phyloP scores from a whole-genome alignment of 2,329 filamentous ascomycete species.

The Epichloe hybrida region DNA sequence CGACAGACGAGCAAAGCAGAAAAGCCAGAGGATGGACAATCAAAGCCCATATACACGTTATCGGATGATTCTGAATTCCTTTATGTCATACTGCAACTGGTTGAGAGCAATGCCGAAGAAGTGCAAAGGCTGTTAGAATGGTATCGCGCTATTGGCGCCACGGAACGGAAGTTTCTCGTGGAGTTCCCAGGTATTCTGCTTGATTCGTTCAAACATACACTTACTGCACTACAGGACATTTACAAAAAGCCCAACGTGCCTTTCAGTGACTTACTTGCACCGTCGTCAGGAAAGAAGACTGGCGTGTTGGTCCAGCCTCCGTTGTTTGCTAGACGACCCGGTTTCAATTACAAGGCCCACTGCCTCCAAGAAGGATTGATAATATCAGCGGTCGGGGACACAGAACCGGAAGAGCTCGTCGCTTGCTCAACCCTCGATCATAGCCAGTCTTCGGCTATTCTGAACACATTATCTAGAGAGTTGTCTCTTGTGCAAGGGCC shows the following conservation, averaged over 20 bases:
- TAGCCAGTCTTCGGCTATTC: conserved; percentile 36
- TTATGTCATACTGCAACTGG: conserved; percentile 19
- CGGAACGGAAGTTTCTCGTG: conserved; percentile 26
- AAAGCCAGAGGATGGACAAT: conserved; percentile 1
- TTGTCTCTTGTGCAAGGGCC: conserved; percentile 55
- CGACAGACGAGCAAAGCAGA: conserved; percentile 8
- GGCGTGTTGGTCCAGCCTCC: conserved; percentile 28
- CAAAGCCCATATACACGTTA: conserved; percentile 12
- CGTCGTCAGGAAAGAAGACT: conserved; percentile 9
- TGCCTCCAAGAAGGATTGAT: conserved; percentile 17
- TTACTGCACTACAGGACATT: conserved; percentile 42
- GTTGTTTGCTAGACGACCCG: conserved; percentile 31
- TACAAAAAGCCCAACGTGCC: conserved; percentile 29
- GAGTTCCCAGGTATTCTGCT: conserved; percentile 50
- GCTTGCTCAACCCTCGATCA: conserved; percentile 35
- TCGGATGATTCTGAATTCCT: conserved; percentile 17
- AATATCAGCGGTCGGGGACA: conserved; percentile 9
- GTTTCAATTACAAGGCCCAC: conserved; percentile 35
- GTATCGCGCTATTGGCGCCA: conserved; percentile 11
- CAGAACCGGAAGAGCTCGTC: conserved; percentile 13
- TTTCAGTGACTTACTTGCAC: conserved; percentile 33
- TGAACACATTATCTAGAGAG: conserved; percentile 35
- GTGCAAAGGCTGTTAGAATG: conserved; percentile 15
- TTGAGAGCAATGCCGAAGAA: conserved; percentile 10
- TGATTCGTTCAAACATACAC: conserved; percentile 42